A percentile compares a stretch with the other conserved stretches of the same genome.
phyloP scores from a whole-genome alignment of 1,284 basidiomycete genomes.

The Mycena sp. region DNA sequence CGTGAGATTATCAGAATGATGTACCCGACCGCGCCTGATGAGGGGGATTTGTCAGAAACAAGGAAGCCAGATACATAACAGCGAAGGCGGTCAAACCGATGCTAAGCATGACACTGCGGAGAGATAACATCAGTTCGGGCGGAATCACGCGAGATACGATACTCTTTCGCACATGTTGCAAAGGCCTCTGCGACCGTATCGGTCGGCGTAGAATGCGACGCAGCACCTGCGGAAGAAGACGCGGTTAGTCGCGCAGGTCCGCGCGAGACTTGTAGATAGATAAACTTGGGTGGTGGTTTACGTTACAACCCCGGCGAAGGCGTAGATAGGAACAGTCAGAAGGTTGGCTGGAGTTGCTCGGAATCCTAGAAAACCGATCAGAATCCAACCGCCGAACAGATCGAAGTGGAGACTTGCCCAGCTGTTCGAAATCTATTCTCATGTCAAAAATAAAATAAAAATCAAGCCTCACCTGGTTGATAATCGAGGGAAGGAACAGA shows the following conservation, averaged over 20 bases:
- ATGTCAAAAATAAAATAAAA: not conserved
- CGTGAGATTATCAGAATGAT: conserved; percentile 70
- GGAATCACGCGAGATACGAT: not conserved
- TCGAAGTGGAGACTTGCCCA: conserved; percentile 37
- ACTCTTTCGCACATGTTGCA: conserved; percentile 64
- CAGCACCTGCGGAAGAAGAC: conserved; percentile 38
- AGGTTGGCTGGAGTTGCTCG: conserved; percentile 73
- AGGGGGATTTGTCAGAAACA: conserved; percentile 41
- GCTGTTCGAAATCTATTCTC: conserved; percentile 14
- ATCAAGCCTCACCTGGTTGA: conserved; percentile 55
- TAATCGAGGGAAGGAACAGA: conserved; percentile 74
- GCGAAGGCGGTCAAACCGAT: not conserved
- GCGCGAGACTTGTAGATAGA: too few relatives aligned
- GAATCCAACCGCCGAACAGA: conserved; percentile 43
- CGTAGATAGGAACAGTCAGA: conserved; percentile 76
- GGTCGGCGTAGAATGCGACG: conserved; percentile 45
- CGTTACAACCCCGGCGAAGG: conserved; percentile 70
- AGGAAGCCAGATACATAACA: not conserved
- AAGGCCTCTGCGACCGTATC: conserved; percentile 57
- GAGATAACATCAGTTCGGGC: not conserved
- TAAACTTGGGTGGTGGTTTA: conserved; percentile 37
- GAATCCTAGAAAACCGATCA: conserved; percentile 56
- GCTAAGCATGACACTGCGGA: conserved; percentile 18
- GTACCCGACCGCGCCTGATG: conserved; percentile 56
- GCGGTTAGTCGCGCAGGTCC: not conserved